Conservation (phyloP, 139 green algal genomes). For the Volvox africanus region DNA sequence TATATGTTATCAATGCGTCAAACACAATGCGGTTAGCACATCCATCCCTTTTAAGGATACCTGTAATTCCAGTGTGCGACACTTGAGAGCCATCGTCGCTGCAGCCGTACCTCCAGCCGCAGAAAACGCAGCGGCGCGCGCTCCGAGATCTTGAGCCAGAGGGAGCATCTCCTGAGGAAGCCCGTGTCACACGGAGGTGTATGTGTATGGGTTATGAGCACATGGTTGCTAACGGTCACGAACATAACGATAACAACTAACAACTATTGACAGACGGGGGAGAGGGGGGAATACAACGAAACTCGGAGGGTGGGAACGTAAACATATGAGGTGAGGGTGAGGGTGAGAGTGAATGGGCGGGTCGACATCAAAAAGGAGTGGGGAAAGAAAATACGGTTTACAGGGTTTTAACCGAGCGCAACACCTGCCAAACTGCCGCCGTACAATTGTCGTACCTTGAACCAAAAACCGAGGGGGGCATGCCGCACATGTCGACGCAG, state of each 20-base stretch:
- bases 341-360: no score
- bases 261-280: no score
- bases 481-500: conserved; percentile 78
- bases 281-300: no score
- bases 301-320: no score
- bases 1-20: no score
- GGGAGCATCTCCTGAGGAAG: conserved; percentile 72
- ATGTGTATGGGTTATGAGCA: no score
- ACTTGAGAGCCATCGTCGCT: conserved; percentile 47
- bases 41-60: conserved; percentile 6
- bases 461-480: conserved; percentile 77
- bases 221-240: no score
- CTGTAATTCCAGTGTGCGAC: conserved; percentile 73
- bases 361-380: not conserved
- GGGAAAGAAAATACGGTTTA: not conserved
- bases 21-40: no score
- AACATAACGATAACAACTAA: no score
- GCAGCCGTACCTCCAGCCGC: conserved; percentile 29
- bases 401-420: not conserved
- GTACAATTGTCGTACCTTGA: not conserved
- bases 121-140: conserved; percentile 45
- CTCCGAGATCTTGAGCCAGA: conserved; percentile 72
- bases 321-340: no score
- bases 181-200: no score
- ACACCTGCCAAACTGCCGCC: not conserved